Evolutionary conservation across 352 stramenopile genomes (phyloP).

Genomic region (Pythium rhizo-oryzae): DNA sequence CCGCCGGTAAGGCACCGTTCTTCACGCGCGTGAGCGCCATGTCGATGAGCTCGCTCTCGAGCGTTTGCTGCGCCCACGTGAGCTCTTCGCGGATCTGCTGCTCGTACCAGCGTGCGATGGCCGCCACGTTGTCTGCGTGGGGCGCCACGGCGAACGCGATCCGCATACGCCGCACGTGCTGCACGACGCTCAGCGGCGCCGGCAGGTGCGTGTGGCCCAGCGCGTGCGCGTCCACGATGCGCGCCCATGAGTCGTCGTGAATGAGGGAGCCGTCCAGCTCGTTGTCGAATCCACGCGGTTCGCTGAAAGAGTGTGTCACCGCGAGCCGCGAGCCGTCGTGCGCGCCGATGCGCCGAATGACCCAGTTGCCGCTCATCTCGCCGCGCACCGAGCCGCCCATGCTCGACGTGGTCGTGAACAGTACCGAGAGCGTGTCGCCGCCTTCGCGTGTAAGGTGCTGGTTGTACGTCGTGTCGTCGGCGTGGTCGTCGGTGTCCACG

Average conservation of each 20-base stretch:
- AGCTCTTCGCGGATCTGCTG: conserved; percentile 7
- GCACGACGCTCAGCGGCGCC: conserved; percentile 15
- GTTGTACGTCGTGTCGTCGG: conserved; percentile 1
- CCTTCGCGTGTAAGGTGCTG: neutral
- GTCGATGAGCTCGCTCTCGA: conserved; percentile 8
- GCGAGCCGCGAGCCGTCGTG: neutral
- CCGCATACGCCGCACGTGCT: conserved; percentile 11
- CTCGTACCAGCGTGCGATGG: neutral
- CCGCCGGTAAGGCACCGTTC: neutral
- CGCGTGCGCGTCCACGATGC: conserved; percentile 7
- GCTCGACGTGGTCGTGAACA: neutral
- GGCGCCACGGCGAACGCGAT: conserved; percentile 1
- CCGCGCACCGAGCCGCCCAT: conserved; percentile 9
- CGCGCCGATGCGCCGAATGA: neutral
- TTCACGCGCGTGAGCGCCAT: neutral
- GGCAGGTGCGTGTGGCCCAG: conserved; percentile 16
- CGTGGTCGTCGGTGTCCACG: neutral
- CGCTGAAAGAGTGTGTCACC: conserved; percentile 4
- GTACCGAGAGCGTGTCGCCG: neutral
- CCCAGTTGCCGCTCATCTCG: conserved; percentile 12
- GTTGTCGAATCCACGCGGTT: conserved; percentile 9
- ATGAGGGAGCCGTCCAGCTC: conserved; percentile 9
- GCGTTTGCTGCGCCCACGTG: neutral
- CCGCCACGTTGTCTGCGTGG: neutral
- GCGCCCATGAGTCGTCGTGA: conserved; percentile 17